Base-by-base conservation (phyloP, 805 yeast genomes). In the Priceomyces carsonii region DNA sequence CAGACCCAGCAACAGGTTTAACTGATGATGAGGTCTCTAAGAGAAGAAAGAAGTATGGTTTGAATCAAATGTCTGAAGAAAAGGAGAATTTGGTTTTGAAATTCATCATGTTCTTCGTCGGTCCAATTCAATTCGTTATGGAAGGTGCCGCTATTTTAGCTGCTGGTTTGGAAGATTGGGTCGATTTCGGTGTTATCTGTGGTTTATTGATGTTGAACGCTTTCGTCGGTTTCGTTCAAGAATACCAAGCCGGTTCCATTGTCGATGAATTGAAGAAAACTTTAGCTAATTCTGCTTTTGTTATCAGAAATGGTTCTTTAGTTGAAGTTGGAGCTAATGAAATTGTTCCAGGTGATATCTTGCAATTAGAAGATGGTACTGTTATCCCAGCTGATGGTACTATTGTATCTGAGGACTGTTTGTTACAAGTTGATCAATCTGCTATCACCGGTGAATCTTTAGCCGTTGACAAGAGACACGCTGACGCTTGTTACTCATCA, bases 131-230 rank as follows among this genome's bases (percentile, higher is more conserved):
- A 74, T 87, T 88, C 81, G 95, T 87, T 61, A 87, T 87, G 96
- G 95, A 87, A 74, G 95, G 91, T 59, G 96, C 96, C 59, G 95
- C 96, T 54, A 78, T 87, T 48, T 74, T 87, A 66, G 95, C 96
- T 61, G 95, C 95, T 50, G 96, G 95, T 82, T 77, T 87, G 57
- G 87, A 87, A 73, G 96, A 90, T 75, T 89, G 96, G 96, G 96
- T 89, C 61, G 96, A 89, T 79, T 89, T 89, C 76, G 96, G 97
- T 80, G 97, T 89, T 65, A 89, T 89, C 63, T 80, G 86, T 69
- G 96, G 84, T 71, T 72, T 89, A 55, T 75, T 89, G 55, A 53
- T 82, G 66, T 79, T 89, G 63, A 89, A 89, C 71, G 96, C 96
- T 48, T 71, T 73, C 57, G 96, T 89, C 66, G 97, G 97, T 79